Evolutionary conservation across 73 alveolate species (phyloP).

Genomic region (Paramecium tetraurelia): DNA sequence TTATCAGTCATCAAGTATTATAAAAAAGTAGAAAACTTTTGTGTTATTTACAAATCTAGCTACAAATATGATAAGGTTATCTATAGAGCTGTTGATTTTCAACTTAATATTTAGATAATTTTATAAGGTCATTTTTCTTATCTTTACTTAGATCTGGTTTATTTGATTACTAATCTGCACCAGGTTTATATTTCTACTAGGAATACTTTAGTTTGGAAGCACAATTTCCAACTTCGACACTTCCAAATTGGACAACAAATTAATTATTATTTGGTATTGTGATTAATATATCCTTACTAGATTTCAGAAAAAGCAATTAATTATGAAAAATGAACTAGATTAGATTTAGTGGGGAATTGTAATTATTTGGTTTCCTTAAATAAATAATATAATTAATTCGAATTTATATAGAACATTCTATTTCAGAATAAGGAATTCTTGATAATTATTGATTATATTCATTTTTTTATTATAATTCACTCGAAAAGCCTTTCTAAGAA

Average conservation of each 20-base stretch:
- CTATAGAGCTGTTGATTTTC: background rate
- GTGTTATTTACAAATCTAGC: background rate
- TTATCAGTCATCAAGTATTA: background rate
- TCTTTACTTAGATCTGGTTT: background rate
- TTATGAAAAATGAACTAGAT: background rate
- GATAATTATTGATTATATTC: background rate
- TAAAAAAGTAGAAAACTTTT: background rate
- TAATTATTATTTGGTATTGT: too few species aligned
- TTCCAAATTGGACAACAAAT: background rate
- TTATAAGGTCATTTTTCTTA: background rate
- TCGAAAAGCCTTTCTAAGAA: conserved; percentile 3
- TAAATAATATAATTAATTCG: too few species aligned
- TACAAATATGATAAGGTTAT: background rate
- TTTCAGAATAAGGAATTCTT: background rate
- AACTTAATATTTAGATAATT: background rate
- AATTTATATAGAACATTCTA: background rate
- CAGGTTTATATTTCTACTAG: background rate
- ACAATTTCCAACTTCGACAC: background rate
- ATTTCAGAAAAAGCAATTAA: background rate
- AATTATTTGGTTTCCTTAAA: too few species aligned
- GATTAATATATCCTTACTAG: too few species aligned
- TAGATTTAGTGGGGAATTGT: too few species aligned
- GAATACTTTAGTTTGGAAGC: background rate
- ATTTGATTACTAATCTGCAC: background rate
- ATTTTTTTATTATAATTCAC: background rate